Evolutionary conservation across 305 asterid genomes (phyloP).

Genomic region (Petunia hybrid): DNA sequence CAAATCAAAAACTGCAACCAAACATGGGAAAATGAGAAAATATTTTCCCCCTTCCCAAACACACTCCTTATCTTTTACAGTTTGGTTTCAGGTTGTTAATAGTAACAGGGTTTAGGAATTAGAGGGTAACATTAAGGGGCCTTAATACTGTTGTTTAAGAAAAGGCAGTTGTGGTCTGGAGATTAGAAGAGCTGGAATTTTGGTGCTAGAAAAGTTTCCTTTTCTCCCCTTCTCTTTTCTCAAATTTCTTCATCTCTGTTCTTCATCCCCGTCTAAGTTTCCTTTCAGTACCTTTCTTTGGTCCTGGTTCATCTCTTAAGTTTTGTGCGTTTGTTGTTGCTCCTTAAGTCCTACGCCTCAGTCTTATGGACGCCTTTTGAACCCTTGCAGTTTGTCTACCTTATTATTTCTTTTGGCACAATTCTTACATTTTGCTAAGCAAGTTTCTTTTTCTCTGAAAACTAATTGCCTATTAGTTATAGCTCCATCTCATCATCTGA

Average conservation of each 20-base stretch:
- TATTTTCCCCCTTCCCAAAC: too few relatives aligned
- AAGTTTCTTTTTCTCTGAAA: background rate
- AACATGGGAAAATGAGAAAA: too few relatives aligned
- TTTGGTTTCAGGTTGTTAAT: constrained; percentile 14
- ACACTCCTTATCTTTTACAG: background rate
- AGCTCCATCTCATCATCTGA: constrained; percentile 24
- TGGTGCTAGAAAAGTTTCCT: constrained; percentile 23
- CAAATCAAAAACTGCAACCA: too few relatives aligned
- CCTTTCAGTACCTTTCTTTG: constrained; percentile 23
- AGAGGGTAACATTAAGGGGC: constrained; percentile 2
- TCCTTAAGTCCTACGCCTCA: background rate
- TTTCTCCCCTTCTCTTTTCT: background rate
- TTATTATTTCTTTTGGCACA: background rate
- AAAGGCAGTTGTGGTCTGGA: background rate
- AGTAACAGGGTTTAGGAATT: constrained; percentile 15
- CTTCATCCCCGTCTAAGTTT: constrained; percentile 23
- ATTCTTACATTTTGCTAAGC: background rate
- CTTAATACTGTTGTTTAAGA: constrained; percentile 3
- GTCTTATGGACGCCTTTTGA: constrained; percentile 13
- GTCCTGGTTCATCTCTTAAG: constrained; percentile 20
- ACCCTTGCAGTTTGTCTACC: constrained; percentile 20
- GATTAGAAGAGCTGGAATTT: background rate
- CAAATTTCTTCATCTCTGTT: constrained; percentile 19
- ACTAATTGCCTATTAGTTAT: background rate
- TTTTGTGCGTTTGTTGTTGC: constrained; percentile 16